Evolutionary conservation across 2,329 filamentous ascomycete genomes (phyloP), one percentile per base, ranked within the genome.

Genomic region (Dryadomyces quercus-mongolicae): DNA sequence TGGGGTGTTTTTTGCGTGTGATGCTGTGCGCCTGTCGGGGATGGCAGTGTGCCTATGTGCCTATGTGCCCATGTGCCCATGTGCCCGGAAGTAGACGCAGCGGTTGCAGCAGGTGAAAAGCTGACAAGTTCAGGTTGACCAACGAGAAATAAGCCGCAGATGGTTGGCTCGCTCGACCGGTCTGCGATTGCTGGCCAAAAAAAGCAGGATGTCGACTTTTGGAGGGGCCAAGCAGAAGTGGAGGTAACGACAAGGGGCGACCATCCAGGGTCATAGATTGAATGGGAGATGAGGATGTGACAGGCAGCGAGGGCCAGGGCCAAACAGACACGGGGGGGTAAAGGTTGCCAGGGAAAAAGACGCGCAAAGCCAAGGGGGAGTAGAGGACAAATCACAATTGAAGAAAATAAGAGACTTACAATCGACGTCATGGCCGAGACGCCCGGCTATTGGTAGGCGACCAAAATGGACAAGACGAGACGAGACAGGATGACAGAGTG

Each of bases 381-480:
- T 38, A 16, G 36, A 12, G 15, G 36, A 16, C 36, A 40, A 40
- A 40, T 40, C 36, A 40, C 36, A 40, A 40, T 4, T 4, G 10
- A 40, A 16, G 36, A 40, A 40, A 40, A 40, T 12, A 16, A 40
- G n/a, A 55, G n/a, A 64, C 64, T 64, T 55, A 66, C 64, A 58
- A 66, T 66, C 56, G 63, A 66, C 62, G 64, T 65, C 64, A 66
- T 66, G 63, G 60, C 57, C 22, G 53, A 42, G 48, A 52, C 44
- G 54, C 53, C 55, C 40, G 51, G 55, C 50, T 56, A 55, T 60
- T 58, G 8, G 38, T 40, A 31, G 18, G 42, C 36, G 3, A 34
- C 16, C 18, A 49, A 40, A 18, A 5, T 34, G n/a, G 10, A n/a
- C n/a, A 40, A 16, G 36, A 12, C 10, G 8, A 22, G n/a, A 31